These are phyloP conservation scores for Sisymbrium altissimum DNA, from an alignment of 345 rosid species.

Conservation along the genomic window DNA sequence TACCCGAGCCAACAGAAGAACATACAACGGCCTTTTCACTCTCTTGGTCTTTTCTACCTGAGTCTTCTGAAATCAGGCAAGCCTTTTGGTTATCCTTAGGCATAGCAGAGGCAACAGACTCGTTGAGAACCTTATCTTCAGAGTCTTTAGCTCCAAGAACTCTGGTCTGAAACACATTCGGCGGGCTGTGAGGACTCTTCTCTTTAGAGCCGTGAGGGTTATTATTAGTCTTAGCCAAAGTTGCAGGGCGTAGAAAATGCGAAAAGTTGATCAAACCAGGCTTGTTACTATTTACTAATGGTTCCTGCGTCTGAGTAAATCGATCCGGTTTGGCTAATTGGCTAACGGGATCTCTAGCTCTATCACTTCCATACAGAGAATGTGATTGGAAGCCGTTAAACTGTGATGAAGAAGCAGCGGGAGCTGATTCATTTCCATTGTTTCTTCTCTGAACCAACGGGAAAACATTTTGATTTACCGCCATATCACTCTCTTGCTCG, in stretches of 20 bases:
- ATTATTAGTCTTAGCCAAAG: constrained; percentile 45
- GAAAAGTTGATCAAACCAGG: constrained; percentile 53
- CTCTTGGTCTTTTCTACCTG: constrained; percentile 39
- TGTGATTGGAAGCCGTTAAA: constrained; percentile 37
- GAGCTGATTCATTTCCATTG: constrained; percentile 34
- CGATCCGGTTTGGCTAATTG: constrained; percentile 31
- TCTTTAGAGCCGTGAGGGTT: constrained; percentile 33
- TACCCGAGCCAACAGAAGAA: constrained; percentile 84
- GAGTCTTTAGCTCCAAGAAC: constrained; percentile 35
- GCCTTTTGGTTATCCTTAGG: constrained; percentile 40
- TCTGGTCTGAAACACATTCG: constrained; percentile 34
- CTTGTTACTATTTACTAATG: constrained; percentile 32
- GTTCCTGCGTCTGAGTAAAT: constrained; percentile 46
- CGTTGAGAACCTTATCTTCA: constrained; percentile 35
- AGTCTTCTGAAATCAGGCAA: constrained; percentile 33
- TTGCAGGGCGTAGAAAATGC: constrained; percentile 59
- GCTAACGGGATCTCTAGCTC: constrained; percentile 31
- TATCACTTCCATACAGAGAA: constrained; percentile 41
- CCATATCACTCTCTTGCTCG: constrained; percentile 31
- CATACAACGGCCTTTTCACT: constrained; percentile 59
- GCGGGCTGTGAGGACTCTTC: constrained; percentile 32
- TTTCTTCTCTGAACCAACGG: constrained; percentile 36
- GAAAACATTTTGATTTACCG: constrained; percentile 32
- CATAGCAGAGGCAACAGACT: constrained; percentile 33
- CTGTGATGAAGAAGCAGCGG: constrained; percentile 31